A percentile compares a stretch with the other conserved stretches of the same genome.
phyloP scores from a whole-genome alignment of 1,284 basidiomycete genomes.

The Austroboletus novae-zelandiae region DNA sequence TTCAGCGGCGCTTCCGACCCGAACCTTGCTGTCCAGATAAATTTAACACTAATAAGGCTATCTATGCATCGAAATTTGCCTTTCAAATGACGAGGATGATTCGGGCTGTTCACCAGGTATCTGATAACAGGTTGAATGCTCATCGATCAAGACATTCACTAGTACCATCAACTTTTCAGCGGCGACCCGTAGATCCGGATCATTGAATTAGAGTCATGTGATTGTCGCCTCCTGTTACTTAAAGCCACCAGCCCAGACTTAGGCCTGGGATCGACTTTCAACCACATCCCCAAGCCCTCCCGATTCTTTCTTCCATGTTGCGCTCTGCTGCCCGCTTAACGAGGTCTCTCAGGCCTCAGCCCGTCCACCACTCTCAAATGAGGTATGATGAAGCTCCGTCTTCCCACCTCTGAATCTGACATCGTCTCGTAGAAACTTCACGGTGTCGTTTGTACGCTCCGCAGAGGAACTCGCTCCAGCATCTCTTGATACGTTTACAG shows the following conservation, averaged over 20 bases:
- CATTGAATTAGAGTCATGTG: constrained; percentile 14
- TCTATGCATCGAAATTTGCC: too few relatives aligned
- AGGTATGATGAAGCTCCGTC: constrained; percentile 19
- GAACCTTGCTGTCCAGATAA: too few relatives aligned
- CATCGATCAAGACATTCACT: too few relatives aligned
- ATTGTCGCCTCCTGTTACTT: neutral
- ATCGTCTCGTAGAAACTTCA: constrained; percentile 19
- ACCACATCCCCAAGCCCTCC: too few relatives aligned
- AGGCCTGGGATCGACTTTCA: too few relatives aligned
- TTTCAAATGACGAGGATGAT: too few relatives aligned
- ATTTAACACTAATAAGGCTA: too few relatives aligned
- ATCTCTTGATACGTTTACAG: constrained; percentile 80
- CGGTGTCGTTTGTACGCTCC: constrained; percentile 14
- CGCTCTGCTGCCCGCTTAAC: constrained; percentile 20
- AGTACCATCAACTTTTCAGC: too few relatives aligned
- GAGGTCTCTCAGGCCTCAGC: constrained; percentile 7
- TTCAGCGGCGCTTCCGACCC: too few relatives aligned
- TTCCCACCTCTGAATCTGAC: neutral
- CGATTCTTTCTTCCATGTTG: constrained; percentile 3
- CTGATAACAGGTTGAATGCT: too few relatives aligned
- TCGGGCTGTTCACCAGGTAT: too few relatives aligned
- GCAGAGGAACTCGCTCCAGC: constrained; percentile 35
- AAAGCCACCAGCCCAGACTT: neutral
- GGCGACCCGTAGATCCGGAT: too few relatives aligned
- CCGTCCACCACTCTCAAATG: neutral